These are phyloP conservation scores for Penicillium paneum DNA, from an alignment of 2,329 filamentous ascomycete species.

Conservation along the genomic window DNA sequence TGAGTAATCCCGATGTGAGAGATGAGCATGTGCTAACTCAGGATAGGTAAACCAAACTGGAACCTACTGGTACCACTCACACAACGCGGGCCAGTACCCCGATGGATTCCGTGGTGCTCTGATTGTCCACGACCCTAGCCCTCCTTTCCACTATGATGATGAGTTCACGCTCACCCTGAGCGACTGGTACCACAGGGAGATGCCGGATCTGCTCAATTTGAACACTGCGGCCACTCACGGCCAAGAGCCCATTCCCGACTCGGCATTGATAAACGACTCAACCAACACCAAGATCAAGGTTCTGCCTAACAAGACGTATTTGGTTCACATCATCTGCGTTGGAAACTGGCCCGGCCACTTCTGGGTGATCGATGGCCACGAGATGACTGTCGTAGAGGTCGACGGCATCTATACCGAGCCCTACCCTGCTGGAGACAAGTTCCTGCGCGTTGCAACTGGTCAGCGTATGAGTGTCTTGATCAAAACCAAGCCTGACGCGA, in stretches of 20 bases:
- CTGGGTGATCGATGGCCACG: conserved; percentile 46
- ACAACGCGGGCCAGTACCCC: conserved; percentile 65
- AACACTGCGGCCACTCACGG: conserved; percentile 49
- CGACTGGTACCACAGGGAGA: conserved; percentile 68
- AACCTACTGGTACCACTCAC: conserved; percentile 78
- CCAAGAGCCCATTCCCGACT: conserved; percentile 63
- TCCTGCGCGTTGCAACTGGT: conserved; percentile 65
- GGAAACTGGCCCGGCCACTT: conserved; percentile 62
- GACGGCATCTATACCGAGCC: conserved; percentile 37
- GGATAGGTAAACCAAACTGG: conserved; percentile 59
- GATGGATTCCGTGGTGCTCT: conserved; percentile 65
- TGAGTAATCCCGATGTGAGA: conserved; percentile 19
- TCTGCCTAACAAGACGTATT: conserved; percentile 66
- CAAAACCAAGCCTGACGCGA: conserved; percentile 60
- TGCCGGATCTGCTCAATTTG: conserved; percentile 46
- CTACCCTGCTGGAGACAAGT: conserved; percentile 49
- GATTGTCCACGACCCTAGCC: conserved; percentile 61
- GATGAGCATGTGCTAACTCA: background rate
- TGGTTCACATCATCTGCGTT: conserved; percentile 70
- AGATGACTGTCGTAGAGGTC: conserved; percentile 39
- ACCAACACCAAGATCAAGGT: conserved; percentile 59
- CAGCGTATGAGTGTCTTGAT: conserved; percentile 58
- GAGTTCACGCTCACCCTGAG: conserved; percentile 64
- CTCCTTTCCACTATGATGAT: conserved; percentile 62
- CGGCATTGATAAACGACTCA: conserved; percentile 69